Evolutionary conservation across 305 asterid genomes (phyloP).

Genomic region (Rubia tinctorum): DNA sequence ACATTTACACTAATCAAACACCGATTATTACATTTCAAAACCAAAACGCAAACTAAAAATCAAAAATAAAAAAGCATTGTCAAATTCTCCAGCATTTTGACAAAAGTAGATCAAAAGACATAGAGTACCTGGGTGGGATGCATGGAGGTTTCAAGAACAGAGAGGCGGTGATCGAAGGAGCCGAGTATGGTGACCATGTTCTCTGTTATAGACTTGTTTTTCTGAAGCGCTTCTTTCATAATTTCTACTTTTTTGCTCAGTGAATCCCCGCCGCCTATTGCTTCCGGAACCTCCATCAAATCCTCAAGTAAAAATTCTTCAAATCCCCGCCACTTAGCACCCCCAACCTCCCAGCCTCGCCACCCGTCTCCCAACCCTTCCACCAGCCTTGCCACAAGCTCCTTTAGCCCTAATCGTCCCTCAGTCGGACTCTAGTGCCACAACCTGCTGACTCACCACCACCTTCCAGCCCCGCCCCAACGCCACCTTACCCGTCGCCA

Average conservation of each 20-base stretch:
- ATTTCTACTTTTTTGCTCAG: constrained; percentile 69
- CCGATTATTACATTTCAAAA: constrained; percentile 12
- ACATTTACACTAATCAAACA: constrained; percentile 19
- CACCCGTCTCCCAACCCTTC: too few species aligned
- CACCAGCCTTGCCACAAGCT: too few species aligned
- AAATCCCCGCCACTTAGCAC: too few species aligned
- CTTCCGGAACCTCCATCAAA: constrained; percentile 57
- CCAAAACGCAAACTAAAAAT: background rate
- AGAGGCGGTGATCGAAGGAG: constrained; percentile 91
- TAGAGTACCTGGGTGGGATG: constrained; percentile 83
- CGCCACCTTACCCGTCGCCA: too few species aligned
- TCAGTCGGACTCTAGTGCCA: too few species aligned
- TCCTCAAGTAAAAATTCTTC: constrained; percentile 10
- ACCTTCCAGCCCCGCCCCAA: too few species aligned
- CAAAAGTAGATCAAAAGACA: constrained; percentile 10
- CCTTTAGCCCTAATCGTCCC: too few species aligned
- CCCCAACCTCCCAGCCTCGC: too few species aligned
- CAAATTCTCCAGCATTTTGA: background rate
- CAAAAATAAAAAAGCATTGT: too few species aligned
- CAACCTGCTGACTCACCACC: too few species aligned
- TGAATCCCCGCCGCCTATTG: constrained; percentile 43
- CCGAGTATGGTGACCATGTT: constrained; percentile 88
- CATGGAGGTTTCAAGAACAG: constrained; percentile 98
- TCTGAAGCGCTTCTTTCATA: constrained; percentile 78
- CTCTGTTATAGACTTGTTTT: constrained; percentile 87